Percentiles rank a stretch among this genome's conserved stretches.
phyloP scores from a whole-genome alignment of 495 filamentous ascomycete species.

The Opeltia flavorubescens region DNA sequence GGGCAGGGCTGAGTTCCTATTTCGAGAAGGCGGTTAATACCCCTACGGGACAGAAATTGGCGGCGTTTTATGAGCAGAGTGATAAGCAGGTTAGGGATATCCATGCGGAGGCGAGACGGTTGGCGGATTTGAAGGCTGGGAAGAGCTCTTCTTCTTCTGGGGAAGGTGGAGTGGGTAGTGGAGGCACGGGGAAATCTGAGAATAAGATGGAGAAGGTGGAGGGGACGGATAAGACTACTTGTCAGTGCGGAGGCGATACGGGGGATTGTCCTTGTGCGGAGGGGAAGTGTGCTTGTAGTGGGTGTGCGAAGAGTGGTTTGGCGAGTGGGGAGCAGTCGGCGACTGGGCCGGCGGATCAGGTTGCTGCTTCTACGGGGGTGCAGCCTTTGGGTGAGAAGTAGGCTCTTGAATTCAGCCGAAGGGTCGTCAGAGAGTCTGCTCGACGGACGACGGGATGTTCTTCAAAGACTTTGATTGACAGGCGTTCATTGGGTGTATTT shows the following conservation, averaged over 20 bases:
- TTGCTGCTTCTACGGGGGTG: conserved; percentile 10
- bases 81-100: conserved; percentile 85
- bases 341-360: conserved; percentile 15
- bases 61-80: conserved; percentile 67
- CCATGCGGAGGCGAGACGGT: conserved; percentile 71
- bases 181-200: conserved; percentile 22
- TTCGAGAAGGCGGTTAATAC: conserved; percentile 84
- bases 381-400: conserved; percentile 16
- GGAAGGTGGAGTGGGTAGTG: too few species aligned
- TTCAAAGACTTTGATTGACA: too few species aligned
- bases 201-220: conserved; percentile 13
- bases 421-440: too few species aligned
- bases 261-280: conserved; percentile 15
- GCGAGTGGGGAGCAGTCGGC: conserved; percentile 15
- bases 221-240: conserved; percentile 17
- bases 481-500: too few species aligned
- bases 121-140: conserved; percentile 73
- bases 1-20: conserved; percentile 59
- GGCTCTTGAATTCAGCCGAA: too few species aligned
- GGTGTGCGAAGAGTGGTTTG: conserved; percentile 12
- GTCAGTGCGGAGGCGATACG: conserved; percentile 16
- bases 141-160: too few species aligned
- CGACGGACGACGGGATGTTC: too few species aligned
- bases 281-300: conserved; percentile 17
- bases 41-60: conserved; percentile 72